Base-by-base conservation (phyloP, 768 basidiomycete species). In the Naganishia randhawae region DNA sequence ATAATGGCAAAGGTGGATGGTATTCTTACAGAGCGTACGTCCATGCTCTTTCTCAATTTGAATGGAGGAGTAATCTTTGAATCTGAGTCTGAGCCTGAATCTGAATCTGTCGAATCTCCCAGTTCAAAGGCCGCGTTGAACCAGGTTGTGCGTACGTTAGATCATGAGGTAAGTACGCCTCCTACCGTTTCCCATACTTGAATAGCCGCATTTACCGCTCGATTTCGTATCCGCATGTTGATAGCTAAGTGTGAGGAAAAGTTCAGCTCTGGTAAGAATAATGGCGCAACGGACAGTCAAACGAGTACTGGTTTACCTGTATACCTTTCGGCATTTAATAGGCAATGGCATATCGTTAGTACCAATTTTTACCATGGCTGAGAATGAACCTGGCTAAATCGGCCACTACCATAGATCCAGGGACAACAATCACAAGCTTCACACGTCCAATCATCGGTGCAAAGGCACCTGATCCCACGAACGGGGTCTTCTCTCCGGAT, bases 81-180 rank as follows among this genome's bases (percentile, higher is more conserved):
- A 39, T 10, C 25, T 63, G 48, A 32, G 22, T 50, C 3, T 22
- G 2, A 29, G 22, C 37, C 10, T 39, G n/a, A 5, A 42, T 42
- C 48, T 67, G 22, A 67, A 62, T 61, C 37, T 65, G 62, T 67
- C 61, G 54, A 53, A 25, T 53, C 51, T 33, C 14, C 64, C 57
- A 80, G 81, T 2, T 82, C 82, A 27, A 83, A 83, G 71, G 80
- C 82, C 1, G 82, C 82, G 1, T 69, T 81, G 35, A 83, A 83
- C 68, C 81, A 82, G 65, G 64, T 80, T 42, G 75, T 82, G 55
- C 70, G 76, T 29, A 78, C 76, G 0, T 70, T 82, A 8, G 79
- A 82, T 65, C 81, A 80, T 50, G 82, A 82, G 71, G 77, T 81
- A 45, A 68, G 74, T 54, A 33, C 71, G 7, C 70, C 66, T 13